Evolutionary conservation across 768 basidiomycete genomes (phyloP), one percentile per base, ranked within the genome.

Genomic region (Coprinellus aureogranulatus): DNA sequence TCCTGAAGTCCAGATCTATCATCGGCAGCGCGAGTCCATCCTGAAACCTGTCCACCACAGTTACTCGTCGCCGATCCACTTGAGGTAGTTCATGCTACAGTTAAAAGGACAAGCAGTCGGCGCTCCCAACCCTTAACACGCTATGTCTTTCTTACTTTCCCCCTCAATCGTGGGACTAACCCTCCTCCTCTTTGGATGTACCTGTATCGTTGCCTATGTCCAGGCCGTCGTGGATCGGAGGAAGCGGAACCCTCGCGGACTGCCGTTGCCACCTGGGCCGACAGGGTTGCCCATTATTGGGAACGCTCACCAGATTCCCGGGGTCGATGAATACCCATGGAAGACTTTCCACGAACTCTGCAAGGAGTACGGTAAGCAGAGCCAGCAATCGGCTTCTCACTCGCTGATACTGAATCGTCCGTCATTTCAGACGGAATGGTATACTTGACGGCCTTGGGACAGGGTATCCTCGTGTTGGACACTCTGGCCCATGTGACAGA

Each of bases 401-500:
- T 23, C 4, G 25, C 23, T 18, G 14, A 28, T 49, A 18, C 8
- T 27, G 23, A n/a, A n/a, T n/a, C n/a, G n/a, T n/a, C n/a, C n/a
- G n/a, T n/a, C n/a, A n/a, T 44, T 16, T 5, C 18, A 65, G 64
- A 62, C 16, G 59, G 55, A 37, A 51, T 65, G 44, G 42, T 61
- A 3, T 62, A 61, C 45, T 26, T 62, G 10, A 41, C 58, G 27
- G 56, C 49, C 8, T n/a, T 62, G 10, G 61, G 61, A n/a, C 31
- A 57, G n/a, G 58, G 48, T 4, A 54, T 61, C 34, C 46, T 65
- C 2, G 39, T 65, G 10, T 30, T 65, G 2, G 59, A 57, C 14
- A 57, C 57, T 14, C 20, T 57, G 2, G n/a, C 28, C 11, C 49
- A 51, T 22, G 56, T 39, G 4, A 40, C 23, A 2, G 64, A 63